phyloP scores from a whole-genome alignment of 768 basidiomycete species.

The Lyophyllum decastes region DNA sequence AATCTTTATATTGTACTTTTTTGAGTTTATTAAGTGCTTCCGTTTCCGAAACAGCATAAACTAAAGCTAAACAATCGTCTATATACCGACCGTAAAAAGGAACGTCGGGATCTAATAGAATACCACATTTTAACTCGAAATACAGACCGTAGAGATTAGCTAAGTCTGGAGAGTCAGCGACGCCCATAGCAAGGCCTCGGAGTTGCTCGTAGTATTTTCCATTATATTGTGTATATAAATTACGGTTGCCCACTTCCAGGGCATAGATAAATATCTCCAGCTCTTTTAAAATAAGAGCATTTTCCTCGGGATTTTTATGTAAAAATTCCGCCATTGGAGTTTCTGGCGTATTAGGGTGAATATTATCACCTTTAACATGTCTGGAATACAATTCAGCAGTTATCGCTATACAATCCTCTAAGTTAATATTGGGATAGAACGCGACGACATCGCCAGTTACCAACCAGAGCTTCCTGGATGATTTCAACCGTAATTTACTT shows the following conservation, averaged over 20 bases:
- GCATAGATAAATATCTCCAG: slow-evolving; percentile 17
- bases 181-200: slow-evolving; percentile 32
- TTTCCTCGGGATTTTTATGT: too few relatives aligned
- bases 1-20: slow-evolving; percentile 14
- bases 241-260: slow-evolving; percentile 16
- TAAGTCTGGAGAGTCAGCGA: slow-evolving; percentile 29
- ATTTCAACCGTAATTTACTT: too few relatives aligned
- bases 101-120: slow-evolving; percentile 12
- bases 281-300: neutral
- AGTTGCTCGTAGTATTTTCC: slow-evolving; percentile 24
- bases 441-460: too few relatives aligned
- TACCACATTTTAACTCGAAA: slow-evolving; percentile 15
- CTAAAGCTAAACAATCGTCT: slow-evolving; percentile 28
- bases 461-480: too few relatives aligned
- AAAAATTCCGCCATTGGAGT: too few relatives aligned
- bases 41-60: slow-evolving; percentile 17
- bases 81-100: slow-evolving; percentile 31
- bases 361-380: too few relatives aligned
- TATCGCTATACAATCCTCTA: too few relatives aligned
- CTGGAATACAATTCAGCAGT: too few relatives aligned
- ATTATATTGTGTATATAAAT: slow-evolving; percentile 23
- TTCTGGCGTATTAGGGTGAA: too few relatives aligned
- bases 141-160: slow-evolving; percentile 29
- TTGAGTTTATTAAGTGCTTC: slow-evolving; percentile 10
- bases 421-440: too few relatives aligned